Conservation (phyloP, 805 yeast species). For the Saturnispora sanitii region DNA sequence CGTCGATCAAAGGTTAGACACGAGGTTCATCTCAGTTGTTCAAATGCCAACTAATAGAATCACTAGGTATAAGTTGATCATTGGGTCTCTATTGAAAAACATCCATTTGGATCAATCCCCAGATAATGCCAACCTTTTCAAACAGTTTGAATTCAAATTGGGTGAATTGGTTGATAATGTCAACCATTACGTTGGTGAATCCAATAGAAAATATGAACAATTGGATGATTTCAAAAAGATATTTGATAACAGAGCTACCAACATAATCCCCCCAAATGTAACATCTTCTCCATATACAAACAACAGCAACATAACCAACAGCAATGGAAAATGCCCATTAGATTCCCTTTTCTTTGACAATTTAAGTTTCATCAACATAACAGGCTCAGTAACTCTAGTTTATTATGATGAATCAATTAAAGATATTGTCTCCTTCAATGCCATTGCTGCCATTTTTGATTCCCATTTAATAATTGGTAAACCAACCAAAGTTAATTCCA, state of each 20-base stretch:
- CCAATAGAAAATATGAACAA: slow-evolving; percentile 15
- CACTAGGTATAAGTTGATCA: slow-evolving; percentile 40
- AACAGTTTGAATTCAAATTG: slow-evolving; percentile 14
- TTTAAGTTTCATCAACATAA: slow-evolving; percentile 36
- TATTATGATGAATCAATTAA: slow-evolving; percentile 28
- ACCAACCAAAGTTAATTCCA: slow-evolving; percentile 16
- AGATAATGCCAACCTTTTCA: slow-evolving; percentile 22
- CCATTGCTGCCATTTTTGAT: slow-evolving; percentile 38
- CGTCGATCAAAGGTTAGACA: slow-evolving; percentile 36
- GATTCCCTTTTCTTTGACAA: slow-evolving; percentile 32
- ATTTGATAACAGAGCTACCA: slow-evolving; percentile 5
- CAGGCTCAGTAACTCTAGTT: slow-evolving; percentile 33
- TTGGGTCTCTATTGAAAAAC: slow-evolving; percentile 32
- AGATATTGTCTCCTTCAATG: slow-evolving; percentile 13
- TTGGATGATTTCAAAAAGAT: slow-evolving; percentile 14
- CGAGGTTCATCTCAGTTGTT: slow-evolving; percentile 43
- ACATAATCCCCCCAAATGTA: no score
- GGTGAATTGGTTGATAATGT: slow-evolving; percentile 17
- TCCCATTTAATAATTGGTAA: slow-evolving; percentile 37
- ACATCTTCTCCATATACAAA: no score
- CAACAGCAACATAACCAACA: not conserved
- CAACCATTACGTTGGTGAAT: slow-evolving; percentile 17
- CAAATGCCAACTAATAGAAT: slow-evolving; percentile 46
- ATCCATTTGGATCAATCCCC: slow-evolving; percentile 14
- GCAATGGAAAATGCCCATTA: slow-evolving; percentile 1